Conservation (phyloP, 257 asterid species). For the Solanum chilense region DNA sequence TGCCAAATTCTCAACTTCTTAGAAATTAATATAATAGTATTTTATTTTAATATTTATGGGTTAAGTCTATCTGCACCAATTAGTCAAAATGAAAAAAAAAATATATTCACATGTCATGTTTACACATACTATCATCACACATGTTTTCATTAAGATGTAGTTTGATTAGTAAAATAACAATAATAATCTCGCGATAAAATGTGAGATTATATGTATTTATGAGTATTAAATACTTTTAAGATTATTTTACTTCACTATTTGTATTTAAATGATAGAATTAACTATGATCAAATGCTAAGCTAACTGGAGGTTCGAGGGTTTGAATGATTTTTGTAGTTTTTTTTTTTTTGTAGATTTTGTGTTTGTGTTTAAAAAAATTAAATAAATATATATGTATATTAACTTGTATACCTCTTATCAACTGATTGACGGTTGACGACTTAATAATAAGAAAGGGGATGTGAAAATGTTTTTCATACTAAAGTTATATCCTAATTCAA, state of each 20-base stretch:
- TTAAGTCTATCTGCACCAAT: not conserved
- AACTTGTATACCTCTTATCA: too few species aligned
- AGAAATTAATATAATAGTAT: not conserved
- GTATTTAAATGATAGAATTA: not conserved
- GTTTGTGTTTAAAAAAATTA: accelerated
- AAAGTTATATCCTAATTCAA: too few species aligned
- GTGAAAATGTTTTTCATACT: too few species aligned
- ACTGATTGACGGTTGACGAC: too few species aligned
- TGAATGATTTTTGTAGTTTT: too few species aligned
- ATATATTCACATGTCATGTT: not conserved
- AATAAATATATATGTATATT: too few species aligned
- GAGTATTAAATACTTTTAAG: not conserved
- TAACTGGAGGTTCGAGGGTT: too few species aligned
- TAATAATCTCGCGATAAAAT: not conserved
- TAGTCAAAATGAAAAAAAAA: not conserved
- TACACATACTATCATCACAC: not conserved
- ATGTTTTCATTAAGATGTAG: not conserved
- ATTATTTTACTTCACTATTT: not conserved
- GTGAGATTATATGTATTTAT: not conserved
- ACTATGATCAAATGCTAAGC: too few species aligned
- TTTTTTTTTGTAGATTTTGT: too few species aligned
- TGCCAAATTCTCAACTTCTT: not conserved
- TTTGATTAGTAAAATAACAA: not conserved
- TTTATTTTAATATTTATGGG: not conserved
- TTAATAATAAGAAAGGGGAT: too few species aligned